Percentiles rank a stretch among this genome's conserved stretches.
phyloP scores from a whole-genome alignment of 306 rosid genomes.

The Ochetophila trinervis region DNA sequence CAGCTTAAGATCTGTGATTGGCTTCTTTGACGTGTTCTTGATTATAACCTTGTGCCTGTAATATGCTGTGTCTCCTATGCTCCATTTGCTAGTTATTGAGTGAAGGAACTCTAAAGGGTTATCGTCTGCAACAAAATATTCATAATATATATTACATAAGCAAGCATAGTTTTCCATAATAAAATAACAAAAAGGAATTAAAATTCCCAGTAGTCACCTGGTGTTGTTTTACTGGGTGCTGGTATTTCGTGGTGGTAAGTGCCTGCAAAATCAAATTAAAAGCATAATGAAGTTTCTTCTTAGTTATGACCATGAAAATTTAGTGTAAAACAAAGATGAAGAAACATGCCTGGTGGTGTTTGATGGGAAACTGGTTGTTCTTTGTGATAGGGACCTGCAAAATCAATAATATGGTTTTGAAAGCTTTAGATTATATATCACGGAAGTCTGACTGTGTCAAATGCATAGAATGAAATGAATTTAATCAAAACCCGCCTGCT shows the following conservation, averaged over 20 bases:
- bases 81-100: conserved; percentile 68
- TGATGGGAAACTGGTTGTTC: conserved; percentile 28
- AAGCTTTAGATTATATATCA: not conserved
- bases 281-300: not conserved
- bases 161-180: no score
- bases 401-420: not conserved
- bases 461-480: no score
- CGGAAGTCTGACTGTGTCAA: no score
- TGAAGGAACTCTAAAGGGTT: conserved; percentile 55
- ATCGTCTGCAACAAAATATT: conserved; percentile 29
- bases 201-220: not conserved
- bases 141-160: not conserved
- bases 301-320: not conserved
- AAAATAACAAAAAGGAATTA: not conserved
- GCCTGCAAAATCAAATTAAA: conserved; percentile 30
- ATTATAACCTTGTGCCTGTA: conserved; percentile 73
- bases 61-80: conserved; percentile 31
- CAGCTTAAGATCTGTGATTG: conserved; percentile 51
- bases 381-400: conserved; percentile 34
- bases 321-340: no score
- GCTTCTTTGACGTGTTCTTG: conserved; percentile 65
- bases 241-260: conserved; percentile 13
- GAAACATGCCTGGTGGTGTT: conserved; percentile 36
- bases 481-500: conserved; percentile 28
- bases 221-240: not conserved